Conservation (phyloP, 257 asterid species). For the Echites panduratus region DNA sequence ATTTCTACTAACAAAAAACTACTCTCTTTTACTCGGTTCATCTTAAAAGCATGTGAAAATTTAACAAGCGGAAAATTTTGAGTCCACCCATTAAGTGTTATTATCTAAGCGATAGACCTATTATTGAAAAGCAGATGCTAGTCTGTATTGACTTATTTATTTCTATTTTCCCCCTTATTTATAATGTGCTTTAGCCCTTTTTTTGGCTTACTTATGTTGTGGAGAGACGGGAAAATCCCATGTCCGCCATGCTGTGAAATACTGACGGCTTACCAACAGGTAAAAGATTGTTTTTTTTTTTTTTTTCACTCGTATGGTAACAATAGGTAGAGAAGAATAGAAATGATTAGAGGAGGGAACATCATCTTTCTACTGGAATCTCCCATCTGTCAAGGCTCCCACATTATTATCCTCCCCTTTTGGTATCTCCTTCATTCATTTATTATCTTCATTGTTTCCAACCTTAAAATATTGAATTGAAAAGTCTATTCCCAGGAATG, state of each 20-base stretch:
- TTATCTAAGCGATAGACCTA: too few species aligned
- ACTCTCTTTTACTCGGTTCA: not conserved
- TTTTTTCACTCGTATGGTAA: conserved; percentile 13
- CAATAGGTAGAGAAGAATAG: conserved; percentile 25
- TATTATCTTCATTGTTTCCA: conserved; percentile 1
- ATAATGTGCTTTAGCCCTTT: conserved; percentile 9
- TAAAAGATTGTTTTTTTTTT: conserved; percentile 21
- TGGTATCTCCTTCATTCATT: not conserved
- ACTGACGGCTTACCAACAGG: conserved; percentile 50
- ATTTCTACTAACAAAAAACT: not conserved
- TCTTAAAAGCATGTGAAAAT: too few species aligned
- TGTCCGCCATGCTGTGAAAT: conserved; percentile 26
- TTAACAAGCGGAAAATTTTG: too few species aligned
- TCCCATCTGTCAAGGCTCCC: conserved; percentile 36
- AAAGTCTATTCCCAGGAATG: not conserved
- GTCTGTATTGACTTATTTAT: conserved; percentile 5
- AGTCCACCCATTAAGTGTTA: too few species aligned
- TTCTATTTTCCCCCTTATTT: too few species aligned
- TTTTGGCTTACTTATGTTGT: conserved; percentile 17
- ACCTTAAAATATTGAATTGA: too few species aligned
- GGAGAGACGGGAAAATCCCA: conserved; percentile 17
- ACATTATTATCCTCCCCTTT: conserved; percentile 25
- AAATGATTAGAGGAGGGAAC: conserved; percentile 30
- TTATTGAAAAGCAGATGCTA: too few species aligned
- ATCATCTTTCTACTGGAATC: conserved; percentile 30